Evolutionary conservation across 352 stramenopile species (phyloP), one percentile per base, ranked within the genome.

Genomic region (Blastocystis sp.): DNA sequence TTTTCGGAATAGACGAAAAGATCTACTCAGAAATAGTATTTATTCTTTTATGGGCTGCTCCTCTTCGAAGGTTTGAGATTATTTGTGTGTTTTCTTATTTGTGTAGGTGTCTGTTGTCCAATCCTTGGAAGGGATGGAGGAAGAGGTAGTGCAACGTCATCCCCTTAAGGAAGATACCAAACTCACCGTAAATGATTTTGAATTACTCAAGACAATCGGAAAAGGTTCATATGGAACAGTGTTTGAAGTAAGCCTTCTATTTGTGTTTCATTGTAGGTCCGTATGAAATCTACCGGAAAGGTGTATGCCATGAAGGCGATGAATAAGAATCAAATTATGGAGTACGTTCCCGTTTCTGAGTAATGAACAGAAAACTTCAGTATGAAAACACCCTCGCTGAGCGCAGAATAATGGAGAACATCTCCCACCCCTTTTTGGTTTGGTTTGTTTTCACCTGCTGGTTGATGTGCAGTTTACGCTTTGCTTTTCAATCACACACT

Each of bases 151-250:
- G 1, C 78, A 56, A 59, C 78, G 55, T 1, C 13, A 26, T 16
- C 53, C 78, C 26, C 20, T 89, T 56, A 39, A 79, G 24, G 78
- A 89, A 34, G 76, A 7, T 43, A 20, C 41, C 9, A 96, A 96
- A 93, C 95, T 94, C n/a, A 93, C 91, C 13, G 90, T 96, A 62
- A 94, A 95, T 75, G 94, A 97, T 91, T 97, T 97, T 92, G 94
- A 96, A 91, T 91, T 96, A 91, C 92, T 97, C 69, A 96, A 96
- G 82, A 94, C 96, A 70, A 95, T 97, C 75, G 94, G 94, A 79
- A 96, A 96, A 90, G 94, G 94, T 26, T 95, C 93, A 37, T 97
- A 96, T 73, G 94, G 94, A 90, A 96, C 96, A 90, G 94, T 97
- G 54, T 96, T 91, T 63, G 75, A 90, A 78, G 89, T 79, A 30